phyloP scores from a whole-genome alignment of 768 basidiomycete species.

The Tephrocybe sp. region DNA sequence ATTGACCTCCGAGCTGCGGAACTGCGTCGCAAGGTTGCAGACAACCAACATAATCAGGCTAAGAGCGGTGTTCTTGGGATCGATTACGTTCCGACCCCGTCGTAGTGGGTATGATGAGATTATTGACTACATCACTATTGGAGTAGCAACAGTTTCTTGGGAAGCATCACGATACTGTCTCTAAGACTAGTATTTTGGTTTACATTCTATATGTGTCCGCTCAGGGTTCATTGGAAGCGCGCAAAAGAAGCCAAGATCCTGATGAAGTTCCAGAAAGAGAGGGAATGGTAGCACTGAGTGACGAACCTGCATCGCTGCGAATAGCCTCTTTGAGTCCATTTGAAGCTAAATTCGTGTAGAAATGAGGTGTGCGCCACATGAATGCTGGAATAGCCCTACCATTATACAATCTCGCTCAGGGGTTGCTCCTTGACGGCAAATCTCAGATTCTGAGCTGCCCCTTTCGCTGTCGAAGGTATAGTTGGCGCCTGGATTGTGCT shows the following conservation, averaged over 20 bases:
- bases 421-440: conserved; percentile 51
- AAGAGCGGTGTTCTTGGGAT: conserved; percentile 62
- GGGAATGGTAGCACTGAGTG: neutral
- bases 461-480: conserved; percentile 68
- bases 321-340: conserved; percentile 62
- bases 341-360: conserved; percentile 40
- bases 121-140: neutral
- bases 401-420: conserved; percentile 52
- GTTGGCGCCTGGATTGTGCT: conserved; percentile 48
- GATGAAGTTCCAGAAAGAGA: neutral
- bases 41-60: conserved; percentile 61
- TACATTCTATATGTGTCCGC: conserved; percentile 70
- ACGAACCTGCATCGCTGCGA: conserved; percentile 71
- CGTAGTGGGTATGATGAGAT: too few species aligned
- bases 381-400: conserved; percentile 33
- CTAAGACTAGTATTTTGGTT: conserved; percentile 49
- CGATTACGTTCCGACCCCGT: conserved; percentile 30
- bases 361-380: neutral
- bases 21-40: conserved; percentile 56
- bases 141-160: too few species aligned
- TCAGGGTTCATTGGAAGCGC: conserved; percentile 64
- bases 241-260: conserved; percentile 72
- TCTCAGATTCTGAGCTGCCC: conserved; percentile 53
- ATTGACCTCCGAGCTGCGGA: conserved; percentile 63
- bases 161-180: too few species aligned